Evolutionary conservation across 2,329 filamentous ascomycete species (phyloP).

Genomic region (Aspergillus bombycis): DNA sequence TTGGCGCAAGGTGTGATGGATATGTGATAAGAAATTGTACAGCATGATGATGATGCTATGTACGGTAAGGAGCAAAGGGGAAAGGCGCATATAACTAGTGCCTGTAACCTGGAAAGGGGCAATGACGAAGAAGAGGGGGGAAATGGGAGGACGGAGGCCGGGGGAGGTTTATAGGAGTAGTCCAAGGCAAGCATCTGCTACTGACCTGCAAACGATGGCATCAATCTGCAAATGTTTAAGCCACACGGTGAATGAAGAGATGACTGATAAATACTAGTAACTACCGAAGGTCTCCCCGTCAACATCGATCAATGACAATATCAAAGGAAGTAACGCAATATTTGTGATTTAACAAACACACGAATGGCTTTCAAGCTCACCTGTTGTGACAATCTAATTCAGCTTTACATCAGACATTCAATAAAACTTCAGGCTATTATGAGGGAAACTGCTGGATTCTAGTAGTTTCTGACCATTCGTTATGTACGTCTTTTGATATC

Average conservation of each 20-base stretch:
- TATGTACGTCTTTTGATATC: not conserved
- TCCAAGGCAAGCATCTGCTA: not conserved
- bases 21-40: not conserved
- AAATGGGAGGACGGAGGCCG: not conserved
- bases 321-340: not conserved
- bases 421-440: not conserved
- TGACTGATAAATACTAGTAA: not conserved
- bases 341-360: not conserved
- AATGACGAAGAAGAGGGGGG: not conserved
- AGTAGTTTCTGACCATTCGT: not conserved
- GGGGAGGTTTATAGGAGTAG: not conserved
- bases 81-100: not conserved
- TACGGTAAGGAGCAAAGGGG: not conserved
- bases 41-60: not conserved
- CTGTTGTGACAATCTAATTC: not conserved
- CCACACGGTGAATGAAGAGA: not conserved
- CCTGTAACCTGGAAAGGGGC: not conserved
- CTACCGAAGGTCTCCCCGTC: not conserved
- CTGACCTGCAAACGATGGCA: not conserved
- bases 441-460: no score
- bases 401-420: not conserved
- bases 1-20: not conserved
- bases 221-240: not conserved
- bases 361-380: not conserved
- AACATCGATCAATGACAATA: not conserved